These are phyloP conservation scores for Aspergillus amoenus DNA, from an alignment of 2,329 filamentous ascomycete genomes.

Conservation along the genomic window DNA sequence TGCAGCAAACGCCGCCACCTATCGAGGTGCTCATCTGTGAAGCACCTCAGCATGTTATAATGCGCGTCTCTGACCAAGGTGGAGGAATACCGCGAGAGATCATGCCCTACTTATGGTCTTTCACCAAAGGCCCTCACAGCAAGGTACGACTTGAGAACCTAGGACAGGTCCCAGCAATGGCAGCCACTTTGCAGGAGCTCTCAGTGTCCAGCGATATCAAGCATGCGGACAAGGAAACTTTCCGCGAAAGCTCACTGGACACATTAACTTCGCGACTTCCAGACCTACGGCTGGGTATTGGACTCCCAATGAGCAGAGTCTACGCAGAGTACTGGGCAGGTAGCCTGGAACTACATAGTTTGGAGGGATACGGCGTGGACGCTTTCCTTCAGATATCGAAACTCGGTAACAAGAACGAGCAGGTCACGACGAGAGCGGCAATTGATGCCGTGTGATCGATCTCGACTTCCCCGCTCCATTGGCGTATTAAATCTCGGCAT, in stretches of 20 bases:
- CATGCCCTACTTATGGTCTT: constrained; percentile 91
- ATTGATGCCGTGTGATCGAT: constrained; percentile 68
- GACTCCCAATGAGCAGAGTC: constrained; percentile 85
- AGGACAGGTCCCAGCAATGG: constrained; percentile 81
- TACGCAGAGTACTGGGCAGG: constrained; percentile 99
- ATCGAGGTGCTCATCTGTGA: constrained; percentile 96
- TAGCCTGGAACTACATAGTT: constrained; percentile 81
- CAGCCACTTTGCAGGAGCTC: constrained; percentile 89
- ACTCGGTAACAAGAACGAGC: constrained; percentile 96
- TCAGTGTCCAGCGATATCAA: constrained; percentile 46
- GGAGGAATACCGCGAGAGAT: constrained; percentile 85
- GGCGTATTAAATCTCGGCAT: neutral
- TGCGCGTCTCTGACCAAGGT: constrained; percentile 91
- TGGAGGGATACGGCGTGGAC: constrained; percentile 95
- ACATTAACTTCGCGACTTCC: constrained; percentile 80
- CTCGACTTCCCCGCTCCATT: neutral
- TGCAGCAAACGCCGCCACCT: constrained; percentile 61
- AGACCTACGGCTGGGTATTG: constrained; percentile 85
- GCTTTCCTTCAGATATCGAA: constrained; percentile 95
- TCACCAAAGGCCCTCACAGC: constrained; percentile 85
- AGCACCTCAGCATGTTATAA: constrained; percentile 90
- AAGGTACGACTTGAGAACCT: constrained; percentile 80
- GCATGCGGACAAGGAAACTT: constrained; percentile 32
- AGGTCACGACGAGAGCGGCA: constrained; percentile 72
- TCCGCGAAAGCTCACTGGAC: constrained; percentile 67